phyloP scores from a whole-genome alignment of 257 asterid genomes.

The Vinca minor region DNA sequence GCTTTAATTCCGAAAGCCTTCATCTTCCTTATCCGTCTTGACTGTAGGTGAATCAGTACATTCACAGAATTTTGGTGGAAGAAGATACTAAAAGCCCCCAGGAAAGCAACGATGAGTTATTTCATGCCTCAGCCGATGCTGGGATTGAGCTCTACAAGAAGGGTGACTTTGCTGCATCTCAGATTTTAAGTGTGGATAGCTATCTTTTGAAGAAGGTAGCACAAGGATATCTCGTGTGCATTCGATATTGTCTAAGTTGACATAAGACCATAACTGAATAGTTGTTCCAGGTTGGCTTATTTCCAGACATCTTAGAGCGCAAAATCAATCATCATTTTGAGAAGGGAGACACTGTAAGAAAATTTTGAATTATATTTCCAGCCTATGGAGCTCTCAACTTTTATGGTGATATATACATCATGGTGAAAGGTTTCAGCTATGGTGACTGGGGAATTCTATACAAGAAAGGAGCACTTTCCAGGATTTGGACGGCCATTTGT shows the following conservation, averaged over 20 bases:
- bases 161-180: slow-evolving; percentile 78
- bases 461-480: slow-evolving; percentile 90
- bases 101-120: slow-evolving; percentile 48
- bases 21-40: neutral
- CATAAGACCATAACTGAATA: slow-evolving; percentile 4
- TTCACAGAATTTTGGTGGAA: slow-evolving; percentile 81
- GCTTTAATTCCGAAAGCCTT: slow-evolving; percentile 7
- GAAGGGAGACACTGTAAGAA: slow-evolving; percentile 78
- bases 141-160: slow-evolving; percentile 49
- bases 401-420: slow-evolving; percentile 34
- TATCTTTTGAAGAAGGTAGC: slow-evolving; percentile 68
- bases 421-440: slow-evolving; percentile 91
- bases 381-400: slow-evolving; percentile 21
- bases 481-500: slow-evolving; percentile 94
- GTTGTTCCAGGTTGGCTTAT: slow-evolving; percentile 65
- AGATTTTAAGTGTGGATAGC: slow-evolving; percentile 51
- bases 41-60: slow-evolving; percentile 74
- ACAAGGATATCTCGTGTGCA: neutral
- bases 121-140: slow-evolving; percentile 44
- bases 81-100: slow-evolving; percentile 56
- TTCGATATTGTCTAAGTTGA: neutral
- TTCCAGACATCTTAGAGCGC: slow-evolving; percentile 78
- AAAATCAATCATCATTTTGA: slow-evolving; percentile 74
- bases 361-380: slow-evolving; percentile 17
- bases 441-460: slow-evolving; percentile 93